These are phyloP conservation scores for Zhuliangozyma blackwelliae DNA, from an alignment of 1,139 yeast species.

Conservation along the genomic window DNA sequence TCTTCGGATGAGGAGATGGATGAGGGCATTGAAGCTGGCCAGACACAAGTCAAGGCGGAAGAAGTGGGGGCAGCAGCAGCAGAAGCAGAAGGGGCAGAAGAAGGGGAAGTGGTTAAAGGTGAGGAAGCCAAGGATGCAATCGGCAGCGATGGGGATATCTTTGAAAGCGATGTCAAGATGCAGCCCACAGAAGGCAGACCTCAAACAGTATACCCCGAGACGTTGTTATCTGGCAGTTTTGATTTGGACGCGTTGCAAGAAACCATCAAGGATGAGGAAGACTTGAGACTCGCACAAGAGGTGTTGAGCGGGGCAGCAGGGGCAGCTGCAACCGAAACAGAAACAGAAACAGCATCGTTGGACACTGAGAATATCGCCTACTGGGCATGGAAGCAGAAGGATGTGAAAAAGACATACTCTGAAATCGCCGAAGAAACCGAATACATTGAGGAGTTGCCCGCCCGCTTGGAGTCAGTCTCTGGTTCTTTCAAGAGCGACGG, in stretches of 20 bases:
- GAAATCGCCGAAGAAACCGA: slow-evolving; percentile 27
- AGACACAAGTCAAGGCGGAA: slow-evolving; percentile 4
- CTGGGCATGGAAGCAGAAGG: slow-evolving; percentile 67
- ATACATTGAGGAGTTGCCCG: slow-evolving; percentile 27
- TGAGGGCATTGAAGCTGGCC: slow-evolving; percentile 4
- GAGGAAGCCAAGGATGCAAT: slow-evolving; percentile 6
- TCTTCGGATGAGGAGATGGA: slow-evolving; percentile 31
- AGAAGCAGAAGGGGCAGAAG: slow-evolving; percentile 6
- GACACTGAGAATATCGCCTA: slow-evolving; percentile 40
- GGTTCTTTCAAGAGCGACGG: slow-evolving; percentile 78
- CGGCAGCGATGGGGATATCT: slow-evolving; percentile 17
- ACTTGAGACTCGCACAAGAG: slow-evolving; percentile 49
- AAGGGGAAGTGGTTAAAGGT: slow-evolving; percentile 5
- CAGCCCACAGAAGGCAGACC: slow-evolving; percentile 46
- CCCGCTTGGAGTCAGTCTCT: slow-evolving; percentile 40
- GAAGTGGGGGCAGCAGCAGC: slow-evolving; percentile 1
- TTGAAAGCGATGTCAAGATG: slow-evolving; percentile 33
- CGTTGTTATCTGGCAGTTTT: slow-evolving; percentile 22
- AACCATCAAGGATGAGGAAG: slow-evolving; percentile 70
- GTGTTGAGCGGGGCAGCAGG: slow-evolving; percentile 22
- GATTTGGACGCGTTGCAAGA: slow-evolving; percentile 52
- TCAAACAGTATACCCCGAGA: slow-evolving; percentile 48
- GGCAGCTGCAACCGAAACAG: slow-evolving; percentile 5
- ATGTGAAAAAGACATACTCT: slow-evolving; percentile 19
- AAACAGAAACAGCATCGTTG: slow-evolving; percentile 18